phyloP scores from a whole-genome alignment of 352 stramenopile species.

The Globisporangium carolinianum region DNA sequence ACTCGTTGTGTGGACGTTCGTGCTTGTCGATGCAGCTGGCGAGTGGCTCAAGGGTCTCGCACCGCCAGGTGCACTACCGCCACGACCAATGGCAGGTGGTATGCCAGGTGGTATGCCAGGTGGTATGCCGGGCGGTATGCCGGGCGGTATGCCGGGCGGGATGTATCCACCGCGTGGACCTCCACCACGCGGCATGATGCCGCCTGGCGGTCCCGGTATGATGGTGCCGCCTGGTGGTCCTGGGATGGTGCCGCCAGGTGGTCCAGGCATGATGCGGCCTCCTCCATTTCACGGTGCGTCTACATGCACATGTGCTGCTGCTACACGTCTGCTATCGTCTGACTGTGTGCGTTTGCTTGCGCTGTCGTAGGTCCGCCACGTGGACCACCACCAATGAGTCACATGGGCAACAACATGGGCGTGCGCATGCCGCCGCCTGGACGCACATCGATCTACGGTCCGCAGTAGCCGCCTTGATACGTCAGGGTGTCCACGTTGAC shows the following conservation, averaged over 20 bases:
- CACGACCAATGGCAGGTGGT: constrained; percentile 21
- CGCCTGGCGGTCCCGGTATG: constrained; percentile 20
- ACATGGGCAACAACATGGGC: constrained; percentile 11
- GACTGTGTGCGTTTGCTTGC: background rate
- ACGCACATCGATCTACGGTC: constrained; percentile 67
- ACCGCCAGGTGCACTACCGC: constrained; percentile 32
- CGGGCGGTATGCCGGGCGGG: constrained; percentile 15
- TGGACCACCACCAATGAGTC: constrained; percentile 35
- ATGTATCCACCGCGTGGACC: constrained; percentile 62
- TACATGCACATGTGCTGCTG: too few species aligned
- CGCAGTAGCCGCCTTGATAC: constrained; percentile 18
- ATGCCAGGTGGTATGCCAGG: constrained; percentile 11
- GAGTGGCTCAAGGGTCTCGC: constrained; percentile 55
- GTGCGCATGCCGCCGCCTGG: constrained; percentile 28
- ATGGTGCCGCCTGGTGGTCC: constrained; percentile 21
- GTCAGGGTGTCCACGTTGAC: too few species aligned
- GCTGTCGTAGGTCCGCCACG: constrained; percentile 29
- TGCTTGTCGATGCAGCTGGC: constrained; percentile 31
- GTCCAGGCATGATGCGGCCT: constrained; percentile 60
- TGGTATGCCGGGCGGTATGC: constrained; percentile 25
- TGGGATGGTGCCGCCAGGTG: constrained; percentile 12
- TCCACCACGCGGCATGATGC: constrained; percentile 70
- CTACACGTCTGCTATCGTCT: background rate
- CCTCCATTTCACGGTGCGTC: constrained; percentile 54
- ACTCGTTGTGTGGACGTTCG: too few species aligned